A percentile compares a stretch with the other conserved stretches of the same genome.
These are phyloP conservation scores for Ophiostoma ips DNA, from an alignment of 2,329 filamentous ascomycete species.

Conservation along the genomic window DNA sequence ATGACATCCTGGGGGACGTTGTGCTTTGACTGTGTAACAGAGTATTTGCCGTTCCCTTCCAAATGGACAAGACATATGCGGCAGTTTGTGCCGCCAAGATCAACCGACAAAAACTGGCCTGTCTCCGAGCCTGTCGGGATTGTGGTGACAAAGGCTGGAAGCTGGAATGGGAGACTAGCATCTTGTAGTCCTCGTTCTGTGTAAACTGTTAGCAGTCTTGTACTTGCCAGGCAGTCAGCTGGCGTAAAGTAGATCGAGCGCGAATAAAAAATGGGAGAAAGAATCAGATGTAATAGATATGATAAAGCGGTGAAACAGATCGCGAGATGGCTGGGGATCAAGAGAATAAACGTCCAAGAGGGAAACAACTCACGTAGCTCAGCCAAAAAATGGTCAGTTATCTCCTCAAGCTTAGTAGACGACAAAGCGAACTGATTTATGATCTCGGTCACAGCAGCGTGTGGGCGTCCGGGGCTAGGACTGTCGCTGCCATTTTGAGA, in stretches of 20 bases:
- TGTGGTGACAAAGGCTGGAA: slow-evolving; percentile 86
- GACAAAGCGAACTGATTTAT: neutral
- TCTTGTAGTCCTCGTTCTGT: neutral
- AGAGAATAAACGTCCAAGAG: neutral
- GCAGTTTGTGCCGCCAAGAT: slow-evolving; percentile 94
- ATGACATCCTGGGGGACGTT: slow-evolving; percentile 80
- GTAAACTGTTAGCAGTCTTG: neutral
- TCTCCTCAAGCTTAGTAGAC: neutral
- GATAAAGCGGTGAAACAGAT: neutral
- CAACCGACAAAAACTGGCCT: slow-evolving; percentile 88
- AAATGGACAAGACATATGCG: slow-evolving; percentile 88
- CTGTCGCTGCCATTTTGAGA: neutral
- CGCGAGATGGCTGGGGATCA: neutral
- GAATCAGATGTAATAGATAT: neutral
- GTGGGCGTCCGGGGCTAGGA: too few species aligned
- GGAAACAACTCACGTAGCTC: neutral
- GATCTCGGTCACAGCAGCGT: neutral
- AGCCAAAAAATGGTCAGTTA: neutral
- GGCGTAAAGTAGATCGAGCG: too few species aligned
- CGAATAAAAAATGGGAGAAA: neutral
- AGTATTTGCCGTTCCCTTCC: slow-evolving; percentile 87
- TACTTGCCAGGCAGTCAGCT: neutral
- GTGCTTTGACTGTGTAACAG: slow-evolving; percentile 81
- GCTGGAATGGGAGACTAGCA: slow-evolving; percentile 38
- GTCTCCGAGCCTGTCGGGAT: slow-evolving; percentile 95